Conservation (phyloP, 768 basidiomycete species). For the Rickenella mellea region DNA sequence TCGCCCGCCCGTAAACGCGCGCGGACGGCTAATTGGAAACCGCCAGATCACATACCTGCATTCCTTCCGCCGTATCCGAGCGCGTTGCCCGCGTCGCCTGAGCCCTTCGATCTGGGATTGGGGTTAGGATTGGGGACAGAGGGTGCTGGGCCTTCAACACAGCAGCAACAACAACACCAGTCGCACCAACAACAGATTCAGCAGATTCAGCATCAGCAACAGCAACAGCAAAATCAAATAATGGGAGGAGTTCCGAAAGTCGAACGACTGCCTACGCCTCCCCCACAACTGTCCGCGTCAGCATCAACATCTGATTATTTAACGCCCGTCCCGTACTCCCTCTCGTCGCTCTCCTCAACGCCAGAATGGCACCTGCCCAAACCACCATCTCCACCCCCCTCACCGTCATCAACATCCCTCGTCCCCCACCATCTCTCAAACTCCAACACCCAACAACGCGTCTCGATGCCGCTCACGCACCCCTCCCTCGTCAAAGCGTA, state of each 20-base stretch:
- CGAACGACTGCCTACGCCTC: constrained; percentile 31
- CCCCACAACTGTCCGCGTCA: constrained; percentile 31
- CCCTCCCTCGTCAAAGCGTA: constrained; percentile 60
- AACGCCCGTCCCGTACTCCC: constrained; percentile 62
- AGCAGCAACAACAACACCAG: constrained; percentile 19
- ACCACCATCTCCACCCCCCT: constrained; percentile 23
- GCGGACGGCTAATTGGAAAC: constrained; percentile 46
- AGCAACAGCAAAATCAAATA: constrained; percentile 26
- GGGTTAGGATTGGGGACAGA: not conserved
- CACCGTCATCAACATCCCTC: constrained; percentile 7
- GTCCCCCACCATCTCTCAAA: constrained; percentile 11
- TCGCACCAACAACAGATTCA: constrained; percentile 23
- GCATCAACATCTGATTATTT: constrained; percentile 55
- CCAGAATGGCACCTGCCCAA: constrained; percentile 64
- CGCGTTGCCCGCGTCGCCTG: constrained; percentile 15
- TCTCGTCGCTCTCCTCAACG: constrained; percentile 56
- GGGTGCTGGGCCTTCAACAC: not conserved
- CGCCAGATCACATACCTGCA: constrained; percentile 54
- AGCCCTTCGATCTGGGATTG: constrained; percentile 19
- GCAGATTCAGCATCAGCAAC: constrained; percentile 23
- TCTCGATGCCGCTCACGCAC: constrained; percentile 43
- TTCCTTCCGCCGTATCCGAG: constrained; percentile 63
- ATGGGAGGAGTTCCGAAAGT: constrained; percentile 21
- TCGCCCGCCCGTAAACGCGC: constrained; percentile 50
- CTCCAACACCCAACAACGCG: constrained; percentile 6